Evolutionary conservation across 2,329 filamentous ascomycete genomes (phyloP).

Genomic region (Fusarium sarcochroum): DNA sequence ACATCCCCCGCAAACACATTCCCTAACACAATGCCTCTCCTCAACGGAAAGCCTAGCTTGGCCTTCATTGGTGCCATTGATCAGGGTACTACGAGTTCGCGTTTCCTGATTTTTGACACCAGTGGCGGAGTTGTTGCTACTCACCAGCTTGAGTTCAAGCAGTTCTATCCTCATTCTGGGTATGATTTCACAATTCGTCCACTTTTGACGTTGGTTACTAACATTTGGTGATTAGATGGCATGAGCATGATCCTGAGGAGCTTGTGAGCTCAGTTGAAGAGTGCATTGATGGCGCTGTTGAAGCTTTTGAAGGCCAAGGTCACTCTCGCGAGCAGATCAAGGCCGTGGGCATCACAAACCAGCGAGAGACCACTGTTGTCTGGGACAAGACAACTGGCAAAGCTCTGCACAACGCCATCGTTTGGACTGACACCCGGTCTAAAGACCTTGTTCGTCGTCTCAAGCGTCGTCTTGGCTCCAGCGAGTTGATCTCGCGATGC

Average conservation of each 20-base stretch:
- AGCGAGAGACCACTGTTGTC: conserved; percentile 84
- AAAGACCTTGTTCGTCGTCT: conserved; percentile 79
- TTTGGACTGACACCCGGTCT: conserved; percentile 88
- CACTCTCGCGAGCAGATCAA: conserved; percentile 78
- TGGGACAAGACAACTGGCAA: conserved; percentile 85
- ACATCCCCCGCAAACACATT: conserved; percentile 32
- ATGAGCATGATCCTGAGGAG: conserved; percentile 86
- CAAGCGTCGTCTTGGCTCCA: conserved; percentile 75
- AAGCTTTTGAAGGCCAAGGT: conserved; percentile 76
- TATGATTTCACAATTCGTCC: conserved; percentile 55
- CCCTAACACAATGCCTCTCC: conserved; percentile 50
- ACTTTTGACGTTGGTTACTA: background rate
- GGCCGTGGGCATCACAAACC: conserved; percentile 85
- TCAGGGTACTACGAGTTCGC: conserved; percentile 83
- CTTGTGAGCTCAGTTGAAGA: conserved; percentile 78
- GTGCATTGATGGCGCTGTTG: conserved; percentile 82
- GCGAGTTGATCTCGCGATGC: conserved; percentile 76
- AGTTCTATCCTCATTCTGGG: conserved; percentile 82
- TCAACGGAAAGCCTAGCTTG: conserved; percentile 44
- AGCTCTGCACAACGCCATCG: conserved; percentile 84
- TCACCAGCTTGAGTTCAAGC: conserved; percentile 82
- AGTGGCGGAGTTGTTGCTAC: conserved; percentile 77
- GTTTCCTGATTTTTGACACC: conserved; percentile 83
- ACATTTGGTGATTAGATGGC: conserved; percentile 70
- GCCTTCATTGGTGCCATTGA: conserved; percentile 82